Percentiles rank a stretch among this genome's conserved stretches.
phyloP scores from a whole-genome alignment of 805 yeast genomes.

The Spathaspora sp. region DNA sequence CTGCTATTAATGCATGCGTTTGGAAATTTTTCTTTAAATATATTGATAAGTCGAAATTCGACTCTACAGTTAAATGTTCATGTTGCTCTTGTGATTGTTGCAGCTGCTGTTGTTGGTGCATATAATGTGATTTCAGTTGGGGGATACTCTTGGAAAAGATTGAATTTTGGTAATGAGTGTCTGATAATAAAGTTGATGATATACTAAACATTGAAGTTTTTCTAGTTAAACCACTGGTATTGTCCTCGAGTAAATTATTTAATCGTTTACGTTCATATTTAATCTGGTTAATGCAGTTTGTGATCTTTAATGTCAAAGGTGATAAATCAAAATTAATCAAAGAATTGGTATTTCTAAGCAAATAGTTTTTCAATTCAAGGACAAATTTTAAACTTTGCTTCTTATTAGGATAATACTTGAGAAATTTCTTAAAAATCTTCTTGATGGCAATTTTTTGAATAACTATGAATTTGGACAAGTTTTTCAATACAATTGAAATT shows the following conservation, averaged over 20 bases:
- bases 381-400: conserved; percentile 17
- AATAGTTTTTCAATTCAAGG: conserved; percentile 23
- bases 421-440: conserved; percentile 69
- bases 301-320: conserved; percentile 56
- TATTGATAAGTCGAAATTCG: conserved; percentile 29
- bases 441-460: conserved; percentile 72
- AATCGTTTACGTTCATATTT: conserved; percentile 12
- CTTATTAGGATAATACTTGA: conserved; percentile 38
- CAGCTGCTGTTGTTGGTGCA: conserved; percentile 10
- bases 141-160: not conserved
- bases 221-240: not conserved
- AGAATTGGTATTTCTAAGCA: conserved; percentile 46
- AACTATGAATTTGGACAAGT: conserved; percentile 64
- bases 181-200: conserved; percentile 6
- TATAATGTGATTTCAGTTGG: not conserved
- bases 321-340: conserved; percentile 61
- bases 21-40: conserved; percentile 35
- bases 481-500: conserved; percentile 49
- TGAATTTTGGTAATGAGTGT: conserved; percentile 7
- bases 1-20: conserved; percentile 28
- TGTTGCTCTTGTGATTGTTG: conserved; percentile 11
- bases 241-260: not conserved
- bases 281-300: conserved; percentile 23
- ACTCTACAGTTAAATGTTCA: conserved; percentile 9
- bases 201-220: conserved; percentile 8